phyloP scores from a whole-genome alignment of 768 basidiomycete genomes.

The Amanita polypyramis region DNA sequence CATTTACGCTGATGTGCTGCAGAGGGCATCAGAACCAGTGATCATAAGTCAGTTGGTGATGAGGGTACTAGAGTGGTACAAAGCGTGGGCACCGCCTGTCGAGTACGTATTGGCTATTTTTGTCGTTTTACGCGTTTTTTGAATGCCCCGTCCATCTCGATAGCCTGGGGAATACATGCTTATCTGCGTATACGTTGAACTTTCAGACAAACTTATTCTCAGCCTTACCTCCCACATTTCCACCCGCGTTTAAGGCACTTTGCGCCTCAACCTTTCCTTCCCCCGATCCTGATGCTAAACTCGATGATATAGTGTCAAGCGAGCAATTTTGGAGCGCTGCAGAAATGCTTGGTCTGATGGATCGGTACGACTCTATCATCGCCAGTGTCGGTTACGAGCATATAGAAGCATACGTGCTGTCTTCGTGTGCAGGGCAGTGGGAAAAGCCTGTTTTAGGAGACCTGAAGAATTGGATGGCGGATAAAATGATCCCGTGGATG shows the following conservation, averaged over 20 bases:
- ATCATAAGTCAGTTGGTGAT: constrained; percentile 45
- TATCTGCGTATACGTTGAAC: constrained; percentile 48
- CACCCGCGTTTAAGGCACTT: constrained; percentile 57
- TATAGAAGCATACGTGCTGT: constrained; percentile 66
- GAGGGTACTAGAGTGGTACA: constrained; percentile 61
- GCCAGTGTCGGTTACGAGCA: constrained; percentile 78
- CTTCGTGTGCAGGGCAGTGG: constrained; percentile 63
- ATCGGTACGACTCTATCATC: constrained; percentile 77
- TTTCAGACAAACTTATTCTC: constrained; percentile 75
- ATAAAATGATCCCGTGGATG: constrained; percentile 81
- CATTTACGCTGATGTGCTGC: background rate
- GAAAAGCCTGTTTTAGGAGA: constrained; percentile 47
- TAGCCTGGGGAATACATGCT: constrained; percentile 53
- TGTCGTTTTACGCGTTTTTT: background rate
- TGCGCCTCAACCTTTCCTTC: constrained; percentile 47
- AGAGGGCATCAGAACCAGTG: constrained; percentile 38
- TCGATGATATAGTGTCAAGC: constrained; percentile 3
- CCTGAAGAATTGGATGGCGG: constrained; percentile 68
- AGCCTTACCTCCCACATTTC: constrained; percentile 56
- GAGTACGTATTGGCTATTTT: constrained; percentile 35
- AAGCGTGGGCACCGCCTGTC: constrained; percentile 57
- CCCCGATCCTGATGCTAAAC: constrained; percentile 10
- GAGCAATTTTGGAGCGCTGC: constrained; percentile 44
- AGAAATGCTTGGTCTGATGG: constrained; percentile 63
- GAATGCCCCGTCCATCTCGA: constrained; percentile 6